Percentiles rank a stretch among this genome's conserved stretches.
Evolutionary conservation across 2,329 filamentous ascomycete species (phyloP).

Genomic region (Botrytis byssoidea): DNA sequence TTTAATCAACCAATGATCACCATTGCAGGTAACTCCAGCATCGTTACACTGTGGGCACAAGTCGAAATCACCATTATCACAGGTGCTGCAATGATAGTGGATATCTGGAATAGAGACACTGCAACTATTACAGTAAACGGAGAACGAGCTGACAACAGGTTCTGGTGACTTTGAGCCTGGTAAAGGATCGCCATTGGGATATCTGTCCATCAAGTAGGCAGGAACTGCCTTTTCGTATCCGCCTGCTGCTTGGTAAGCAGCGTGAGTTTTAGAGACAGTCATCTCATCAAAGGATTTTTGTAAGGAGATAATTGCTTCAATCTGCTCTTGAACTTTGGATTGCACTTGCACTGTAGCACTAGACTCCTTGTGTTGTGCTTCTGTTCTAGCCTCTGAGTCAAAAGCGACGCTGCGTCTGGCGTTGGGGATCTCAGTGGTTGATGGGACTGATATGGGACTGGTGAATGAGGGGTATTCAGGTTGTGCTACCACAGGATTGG

Average conservation of each 20-base stretch:
- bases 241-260: slow-evolving; percentile 22
- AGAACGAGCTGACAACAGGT: slow-evolving; percentile 52
- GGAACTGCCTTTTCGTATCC: background rate
- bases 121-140: slow-evolving; percentile 93
- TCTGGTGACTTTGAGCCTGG: slow-evolving; percentile 17
- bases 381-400: background rate
- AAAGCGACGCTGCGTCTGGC: background rate
- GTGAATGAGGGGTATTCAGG: background rate
- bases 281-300: slow-evolving; percentile 35
- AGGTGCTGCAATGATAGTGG: slow-evolving; percentile 94
- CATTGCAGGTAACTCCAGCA: slow-evolving; percentile 72
- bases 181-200: background rate
- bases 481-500: slow-evolving; percentile 28
- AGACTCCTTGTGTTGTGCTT: background rate
- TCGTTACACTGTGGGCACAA: slow-evolving; percentile 80
- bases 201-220: background rate
- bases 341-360: background rate
- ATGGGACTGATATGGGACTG: background rate
- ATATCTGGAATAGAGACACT: slow-evolving; percentile 72
- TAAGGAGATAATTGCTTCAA: slow-evolving; percentile 31
- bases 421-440: background rate
- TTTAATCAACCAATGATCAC: slow-evolving; percentile 93
- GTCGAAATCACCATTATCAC: slow-evolving; percentile 91
- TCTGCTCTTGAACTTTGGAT: background rate
- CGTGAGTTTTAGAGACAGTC: background rate